A percentile compares a stretch with the other conserved stretches of the same genome.
These are phyloP conservation scores for Hydnum rufescens DNA, from an alignment of 768 basidiomycete species.

Conservation along the genomic window DNA sequence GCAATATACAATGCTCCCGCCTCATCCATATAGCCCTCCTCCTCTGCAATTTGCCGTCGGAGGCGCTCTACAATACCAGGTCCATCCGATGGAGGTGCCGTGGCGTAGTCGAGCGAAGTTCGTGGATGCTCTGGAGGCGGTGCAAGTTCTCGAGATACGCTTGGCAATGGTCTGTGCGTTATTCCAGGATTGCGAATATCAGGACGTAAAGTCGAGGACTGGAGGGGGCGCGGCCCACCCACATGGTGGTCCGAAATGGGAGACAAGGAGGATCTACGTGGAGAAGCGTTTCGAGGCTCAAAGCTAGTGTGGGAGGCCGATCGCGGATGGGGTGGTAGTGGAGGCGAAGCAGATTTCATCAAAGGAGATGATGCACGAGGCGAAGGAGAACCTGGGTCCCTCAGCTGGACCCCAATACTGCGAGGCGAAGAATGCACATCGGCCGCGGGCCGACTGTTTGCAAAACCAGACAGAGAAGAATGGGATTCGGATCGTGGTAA, in stretches of 20 bases:
- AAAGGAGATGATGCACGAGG: slow-evolving; percentile 4
- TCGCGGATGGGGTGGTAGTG: background rate
- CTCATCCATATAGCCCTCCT: background rate
- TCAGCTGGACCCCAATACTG: background rate
- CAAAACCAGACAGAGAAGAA: background rate
- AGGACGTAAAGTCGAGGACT: background rate
- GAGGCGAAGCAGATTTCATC: background rate
- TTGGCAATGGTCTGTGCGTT: too few relatives aligned
- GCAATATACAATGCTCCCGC: slow-evolving; percentile 1
- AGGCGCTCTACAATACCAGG: background rate
- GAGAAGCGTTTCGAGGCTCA: too few relatives aligned
- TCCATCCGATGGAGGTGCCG: background rate
- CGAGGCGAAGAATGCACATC: background rate
- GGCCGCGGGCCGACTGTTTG: background rate
- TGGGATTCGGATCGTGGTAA: too few relatives aligned
- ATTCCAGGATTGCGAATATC: background rate
- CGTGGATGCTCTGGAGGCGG: background rate
- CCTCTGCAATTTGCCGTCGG: background rate
- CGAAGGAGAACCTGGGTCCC: slow-evolving; percentile 2
- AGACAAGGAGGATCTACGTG: too few relatives aligned
- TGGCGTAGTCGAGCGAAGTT: background rate
- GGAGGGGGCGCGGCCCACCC: background rate
- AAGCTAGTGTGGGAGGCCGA: background rate
- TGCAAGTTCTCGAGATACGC: background rate
- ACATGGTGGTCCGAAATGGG: too few relatives aligned